Evolutionary conservation across 768 basidiomycete species (phyloP), one percentile per base, ranked within the genome.

Genomic region (Mycena filopes): DNA sequence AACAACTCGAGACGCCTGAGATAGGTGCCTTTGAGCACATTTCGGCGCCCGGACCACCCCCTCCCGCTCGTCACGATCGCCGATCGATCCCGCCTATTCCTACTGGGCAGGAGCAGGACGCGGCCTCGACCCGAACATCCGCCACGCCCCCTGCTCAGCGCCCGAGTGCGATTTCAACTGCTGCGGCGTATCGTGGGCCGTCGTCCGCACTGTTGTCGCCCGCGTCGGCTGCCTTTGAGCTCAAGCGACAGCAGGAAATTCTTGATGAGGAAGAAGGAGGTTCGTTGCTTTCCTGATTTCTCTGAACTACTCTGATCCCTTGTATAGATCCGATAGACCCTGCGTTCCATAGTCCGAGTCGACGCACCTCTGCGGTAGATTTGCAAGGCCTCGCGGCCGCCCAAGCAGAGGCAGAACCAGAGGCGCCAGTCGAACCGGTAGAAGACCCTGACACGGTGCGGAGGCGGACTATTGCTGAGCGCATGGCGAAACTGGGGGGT

Each of bases 401-500:
- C 15, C 68, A 70, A 36, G 62, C 63, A 18, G 36, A 40, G 31
- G 41, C 57, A 21, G 73, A 64, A 38, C 47, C 72, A 10, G 73
- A 72, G 12, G 9, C 29, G 18, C 49, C 68, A 2, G 64, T 68
- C 4, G 64, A 67, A 9, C 72, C 68, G n/a, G 74, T 73, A 31
- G 81, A 82, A 62, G 83, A 85, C 54, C 80, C 80, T 1, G 86
- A 86, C 60, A 83, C 86, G 25, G 77, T 76, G 2, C 83, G 89
- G 50, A 85, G 89, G 25, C 83, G 83, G 31, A 92, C 92, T 2
- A 93, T 98, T 40, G 94, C 95, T 1, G 95, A 97, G 62, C 86
- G 96, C n/a, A 96, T 98, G 95, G 95, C 95, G 1, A 94, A 89
- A 72, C 82, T 98, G 0, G 94, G 96, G 18, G 94, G 93, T 4